Evolutionary conservation across 225 moss, liverwort and hornwort species (phyloP), one percentile per base, ranked within the genome.

Genomic region (Rhytidiadelphus loreus): DNA sequence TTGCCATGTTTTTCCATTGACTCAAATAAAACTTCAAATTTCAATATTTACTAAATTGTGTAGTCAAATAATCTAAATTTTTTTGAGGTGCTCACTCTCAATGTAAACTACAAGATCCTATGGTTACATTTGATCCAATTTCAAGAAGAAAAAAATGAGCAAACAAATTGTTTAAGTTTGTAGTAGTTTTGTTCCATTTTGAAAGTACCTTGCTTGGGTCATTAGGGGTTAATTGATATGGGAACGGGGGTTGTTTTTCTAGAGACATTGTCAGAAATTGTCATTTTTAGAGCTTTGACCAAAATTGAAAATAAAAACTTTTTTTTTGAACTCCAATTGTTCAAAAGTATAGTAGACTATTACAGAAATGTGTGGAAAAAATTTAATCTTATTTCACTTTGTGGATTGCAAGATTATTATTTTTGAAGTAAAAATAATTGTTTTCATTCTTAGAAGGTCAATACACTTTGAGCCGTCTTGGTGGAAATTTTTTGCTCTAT

Each of bases 191-290:
- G 32, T 1, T 5, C 4, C 32, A 32, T 16, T 63, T 17, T 32
- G 32, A 63, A 32, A 63, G 17, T 8, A 32, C 30, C n/a, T n/a
- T n/a, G n/a, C n/a, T 30, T 30, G 11, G 4, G 2, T 30, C 62
- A 62, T 62, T 62, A 62, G 30, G 16, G 6, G 2, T 30, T 62
- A 32, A 63, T 0, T 63, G 8, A 4, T 32, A 8, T 32, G 16
- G 32, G 2, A 39, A 7, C 1, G 1, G 0, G 11, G 3, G 71
- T 26, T 7, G 15, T 28, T 71, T 26, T 43, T 71, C 7, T 2
- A 8, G 4, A 39, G 4, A 26, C 21, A 65, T 71, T 71, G 26
- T 28, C 3, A 16, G 9, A 71, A 71, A 26, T 9, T 71, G 15
- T 0, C 43, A 43, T 8, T 43, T 71, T 16, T 26, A 26, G 28